Evolutionary conservation across 192 early-diverging fungal genomes (phyloP).

Genomic region (Coemansia sp.): DNA sequence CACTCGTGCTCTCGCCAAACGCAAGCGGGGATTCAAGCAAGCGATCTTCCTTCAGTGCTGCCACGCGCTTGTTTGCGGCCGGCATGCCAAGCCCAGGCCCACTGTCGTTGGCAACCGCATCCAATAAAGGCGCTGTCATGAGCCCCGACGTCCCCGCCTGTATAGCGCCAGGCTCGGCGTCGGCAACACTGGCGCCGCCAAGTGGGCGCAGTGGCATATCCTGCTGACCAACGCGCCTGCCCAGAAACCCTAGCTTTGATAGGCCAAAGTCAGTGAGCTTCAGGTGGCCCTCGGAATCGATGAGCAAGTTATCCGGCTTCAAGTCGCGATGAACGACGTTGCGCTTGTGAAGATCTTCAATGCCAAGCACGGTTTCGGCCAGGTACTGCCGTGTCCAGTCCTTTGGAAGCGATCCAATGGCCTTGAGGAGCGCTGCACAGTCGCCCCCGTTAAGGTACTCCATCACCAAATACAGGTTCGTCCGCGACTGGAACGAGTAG

Average conservation of each 20-base stretch:
- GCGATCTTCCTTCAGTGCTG: conserved; percentile 26
- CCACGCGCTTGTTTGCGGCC: conserved; percentile 49
- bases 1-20: neutral
- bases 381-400: conserved; percentile 83
- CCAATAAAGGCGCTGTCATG: neutral
- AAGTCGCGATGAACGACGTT: conserved; percentile 81
- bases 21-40: neutral
- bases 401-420: conserved; percentile 65
- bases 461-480: conserved; percentile 86
- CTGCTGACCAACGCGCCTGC: conserved; percentile 40
- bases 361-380: conserved; percentile 78
- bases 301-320: conserved; percentile 80
- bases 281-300: conserved; percentile 81
- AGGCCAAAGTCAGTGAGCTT: conserved; percentile 94
- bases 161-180: too few species aligned
- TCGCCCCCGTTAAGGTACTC: conserved; percentile 88
- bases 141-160: neutral
- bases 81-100: too few species aligned
- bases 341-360: conserved; percentile 80
- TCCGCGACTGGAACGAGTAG: conserved; percentile 80
- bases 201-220: neutral
- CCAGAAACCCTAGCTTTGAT: conserved; percentile 39
- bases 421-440: conserved; percentile 67
- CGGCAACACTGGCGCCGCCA: neutral
- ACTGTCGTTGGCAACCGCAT: neutral